Evolutionary conservation across 768 basidiomycete genomes (phyloP).

Genomic region (Rhodotorula taiwanensis): DNA sequence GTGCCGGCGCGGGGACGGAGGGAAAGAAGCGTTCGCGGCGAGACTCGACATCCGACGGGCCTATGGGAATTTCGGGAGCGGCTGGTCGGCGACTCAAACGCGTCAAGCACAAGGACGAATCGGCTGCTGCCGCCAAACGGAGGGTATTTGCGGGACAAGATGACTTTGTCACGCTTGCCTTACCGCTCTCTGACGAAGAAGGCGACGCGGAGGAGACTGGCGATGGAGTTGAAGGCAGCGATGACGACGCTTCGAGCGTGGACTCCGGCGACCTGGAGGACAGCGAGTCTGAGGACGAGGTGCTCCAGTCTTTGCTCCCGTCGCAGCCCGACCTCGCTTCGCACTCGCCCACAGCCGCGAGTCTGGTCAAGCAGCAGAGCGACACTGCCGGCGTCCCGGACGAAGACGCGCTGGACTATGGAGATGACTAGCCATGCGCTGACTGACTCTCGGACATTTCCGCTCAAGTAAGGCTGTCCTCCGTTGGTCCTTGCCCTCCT

Average conservation of each 20-base stretch:
- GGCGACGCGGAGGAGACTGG: constrained; percentile 7
- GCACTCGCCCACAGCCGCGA: too few relatives aligned
- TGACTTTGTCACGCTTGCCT: constrained; percentile 32
- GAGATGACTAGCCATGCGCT: not conserved
- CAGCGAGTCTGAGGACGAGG: not conserved
- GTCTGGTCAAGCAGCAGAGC: too few relatives aligned
- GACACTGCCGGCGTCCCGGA: not conserved
- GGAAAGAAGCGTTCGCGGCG: constrained; percentile 9
- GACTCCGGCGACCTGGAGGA: constrained; percentile 21
- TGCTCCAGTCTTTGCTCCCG: too few relatives aligned
- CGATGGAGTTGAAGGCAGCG: constrained; percentile 21
- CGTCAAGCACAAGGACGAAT: not conserved
- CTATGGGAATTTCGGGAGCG: constrained; percentile 28
- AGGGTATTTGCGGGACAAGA: constrained; percentile 19
- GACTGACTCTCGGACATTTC: too few relatives aligned
- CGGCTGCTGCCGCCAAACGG: not conserved
- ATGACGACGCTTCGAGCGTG: constrained; percentile 24
- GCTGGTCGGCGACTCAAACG: constrained; percentile 9
- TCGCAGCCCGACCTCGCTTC: too few relatives aligned
- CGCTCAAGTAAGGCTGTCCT: too few relatives aligned
- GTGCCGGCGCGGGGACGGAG: not conserved
- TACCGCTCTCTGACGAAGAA: constrained; percentile 20
- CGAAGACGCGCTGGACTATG: constrained; percentile 16
- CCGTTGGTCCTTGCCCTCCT: too few relatives aligned
- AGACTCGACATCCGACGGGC: not conserved